Evolutionary conservation across 2,329 filamentous ascomycete genomes (phyloP), one percentile per base, ranked within the genome.

Genomic region (Fusarium oxysporum): DNA sequence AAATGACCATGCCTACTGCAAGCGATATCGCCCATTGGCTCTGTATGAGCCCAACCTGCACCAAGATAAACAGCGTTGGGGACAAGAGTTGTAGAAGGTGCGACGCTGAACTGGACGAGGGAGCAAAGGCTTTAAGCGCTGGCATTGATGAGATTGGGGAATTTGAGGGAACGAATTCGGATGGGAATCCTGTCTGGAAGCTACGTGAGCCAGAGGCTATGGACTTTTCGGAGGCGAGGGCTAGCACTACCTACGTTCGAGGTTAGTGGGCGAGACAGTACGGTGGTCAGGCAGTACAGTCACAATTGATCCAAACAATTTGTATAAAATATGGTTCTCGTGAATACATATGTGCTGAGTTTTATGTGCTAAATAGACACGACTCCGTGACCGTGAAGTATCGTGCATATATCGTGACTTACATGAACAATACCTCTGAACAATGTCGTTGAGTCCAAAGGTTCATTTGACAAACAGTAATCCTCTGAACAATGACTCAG

Each of bases 301-400:
- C 6, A 10, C 8, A 21, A 19, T 33, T 33, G 47, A 50, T 1
- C 8, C 5, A 0, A 33, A 2, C 0, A 13, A 1, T 2, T 10
- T 5, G 13, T 23, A 19, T 9, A 19, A 37, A 7, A 9, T 11
- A 37, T 37, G 1, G 7, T 19, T 37, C 8, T 19, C 17, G 4
- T 19, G 35, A 37, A 11, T 37, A 19, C 1, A 8, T 19, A 19
- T 11, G 9, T 6, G 8, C 14, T 37, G 35, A 19, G 16, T 37
- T 1, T 37, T 4, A 10, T 37, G 35, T 3, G 35, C 8, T 37
- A 19, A 37, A 37, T 10, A 19, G 9, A 37, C 9, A 37, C 16
- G 35, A 19, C 9, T 37, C 4, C 17, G 17, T 37, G 9, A 11
- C 10, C 8, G 35, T 10, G 17, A 37, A 10, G 8, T 10, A 37